A percentile compares a stretch with the other conserved stretches of the same genome.
These are phyloP conservation scores for Penicillium daleae DNA, from an alignment of 495 filamentous ascomycete species.

Conservation along the genomic window DNA sequence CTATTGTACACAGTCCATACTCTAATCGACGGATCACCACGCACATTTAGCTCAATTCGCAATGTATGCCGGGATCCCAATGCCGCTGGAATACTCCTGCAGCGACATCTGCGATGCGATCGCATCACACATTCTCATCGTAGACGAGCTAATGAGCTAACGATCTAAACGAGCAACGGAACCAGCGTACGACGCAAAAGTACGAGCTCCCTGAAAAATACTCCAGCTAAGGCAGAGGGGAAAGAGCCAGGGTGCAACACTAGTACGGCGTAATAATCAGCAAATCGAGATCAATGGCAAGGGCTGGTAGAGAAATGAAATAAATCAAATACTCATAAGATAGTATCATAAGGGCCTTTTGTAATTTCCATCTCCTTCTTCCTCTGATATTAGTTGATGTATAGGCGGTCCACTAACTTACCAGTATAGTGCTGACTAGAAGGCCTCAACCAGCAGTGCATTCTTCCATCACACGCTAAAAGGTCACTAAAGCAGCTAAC, in stretches of 20 bases:
- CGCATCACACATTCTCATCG: not conserved
- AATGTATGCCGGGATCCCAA: not conserved
- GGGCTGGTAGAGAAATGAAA: not conserved
- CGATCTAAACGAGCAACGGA: too few species aligned
- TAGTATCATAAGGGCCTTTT: not conserved
- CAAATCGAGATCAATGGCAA: not conserved
- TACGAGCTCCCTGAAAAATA: not conserved
- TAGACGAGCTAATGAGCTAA: not conserved
- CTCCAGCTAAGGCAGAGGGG: not conserved
- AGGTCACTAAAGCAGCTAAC: not conserved
- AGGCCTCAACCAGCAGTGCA: not conserved
- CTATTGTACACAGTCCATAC: conserved; percentile 1
- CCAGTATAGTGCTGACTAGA: not conserved
- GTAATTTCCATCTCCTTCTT: not conserved
- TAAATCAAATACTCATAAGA: not conserved
- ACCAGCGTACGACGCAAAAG: not conserved
- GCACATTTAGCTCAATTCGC: not conserved
- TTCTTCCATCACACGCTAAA: conserved; percentile 1
- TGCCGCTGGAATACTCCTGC: too few species aligned
- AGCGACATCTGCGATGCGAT: not conserved
- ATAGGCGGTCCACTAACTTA: not conserved
- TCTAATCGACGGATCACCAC: conserved; percentile 9
- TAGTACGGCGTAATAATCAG: not conserved
- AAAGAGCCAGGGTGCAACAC: not conserved
- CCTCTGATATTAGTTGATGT: not conserved